Base-by-base conservation (phyloP, 805 yeast species). In the Kregervanrija delftensis region DNA sequence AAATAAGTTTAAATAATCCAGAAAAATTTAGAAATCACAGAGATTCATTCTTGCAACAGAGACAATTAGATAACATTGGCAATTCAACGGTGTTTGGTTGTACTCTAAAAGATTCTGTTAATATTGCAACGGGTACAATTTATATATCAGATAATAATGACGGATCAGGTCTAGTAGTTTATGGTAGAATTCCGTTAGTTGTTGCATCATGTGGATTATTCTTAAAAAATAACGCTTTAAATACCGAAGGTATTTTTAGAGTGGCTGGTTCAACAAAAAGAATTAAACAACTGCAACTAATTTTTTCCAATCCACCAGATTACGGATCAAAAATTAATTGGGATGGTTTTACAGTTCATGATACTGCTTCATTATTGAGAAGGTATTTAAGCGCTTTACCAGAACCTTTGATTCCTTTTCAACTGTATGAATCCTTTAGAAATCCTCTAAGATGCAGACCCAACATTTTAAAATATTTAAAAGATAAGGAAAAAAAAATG, bases 301-400 rank as follows among this genome's bases (percentile, higher is more conserved):
- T 82, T 11, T 93, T 93, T 68, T 86, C 90, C 44, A 67, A 85
- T 2, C 88, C 96, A 2, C 98, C 99, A 0, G 80, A 79, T 48
- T 93, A 84, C 60, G 99, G 99, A 13, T 77, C 88, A 41, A 84
- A 83, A 53, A 73, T 90, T 38, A 77, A 76, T 52, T 93, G 98
- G 99, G 89, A 86, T 40, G 91, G 95, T 0, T 93, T 79, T 65
- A 87, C 89, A 1, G 97, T 91, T 11, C 99, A 93, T 66, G 99
- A 93, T 64, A 97, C 96, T 1, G 96, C 98, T 2, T 86, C 93
- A 14, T 71, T 93, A 16, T 74, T 93, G 46, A 75, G 98, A 60
- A 72, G 99, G 45, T 93, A 77, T 61, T 71, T 93, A 49, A 88
- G 89, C 58, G 81, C 88, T 38, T 73, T 93, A 45, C 95, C 96